Evolutionary conservation across 1,139 yeast species (phyloP).

Genomic region (Zygoascus hellenicus): DNA sequence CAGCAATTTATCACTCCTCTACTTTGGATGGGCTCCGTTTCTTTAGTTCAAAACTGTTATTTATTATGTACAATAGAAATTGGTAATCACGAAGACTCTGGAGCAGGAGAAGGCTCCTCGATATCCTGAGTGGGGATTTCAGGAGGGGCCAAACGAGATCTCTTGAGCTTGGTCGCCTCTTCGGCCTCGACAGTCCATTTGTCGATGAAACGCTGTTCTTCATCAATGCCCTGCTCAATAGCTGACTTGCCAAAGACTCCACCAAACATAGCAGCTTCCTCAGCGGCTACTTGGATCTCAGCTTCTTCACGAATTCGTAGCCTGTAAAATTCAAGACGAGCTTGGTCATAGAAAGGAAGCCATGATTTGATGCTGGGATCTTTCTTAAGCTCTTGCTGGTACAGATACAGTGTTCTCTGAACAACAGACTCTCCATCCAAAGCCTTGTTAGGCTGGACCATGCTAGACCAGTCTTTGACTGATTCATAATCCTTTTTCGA

Average conservation of each 20-base stretch:
- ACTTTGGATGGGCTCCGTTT: slow-evolving; percentile 40
- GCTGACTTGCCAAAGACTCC: slow-evolving; percentile 60
- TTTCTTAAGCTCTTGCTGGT: slow-evolving; percentile 38
- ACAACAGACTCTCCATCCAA: slow-evolving; percentile 93
- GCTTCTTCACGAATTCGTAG: slow-evolving; percentile 81
- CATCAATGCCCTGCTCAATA: slow-evolving; percentile 60
- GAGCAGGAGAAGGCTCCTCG: not conserved
- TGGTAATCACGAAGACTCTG: not conserved
- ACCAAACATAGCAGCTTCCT: slow-evolving; percentile 84
- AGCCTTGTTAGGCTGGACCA: slow-evolving; percentile 65
- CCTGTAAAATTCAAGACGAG: slow-evolving; percentile 82
- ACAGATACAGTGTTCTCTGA: slow-evolving; percentile 75
- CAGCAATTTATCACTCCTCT: slow-evolving; percentile 66
- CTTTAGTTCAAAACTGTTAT: slow-evolving; percentile 11
- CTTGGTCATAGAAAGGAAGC: slow-evolving; percentile 71
- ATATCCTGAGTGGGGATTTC: not conserved
- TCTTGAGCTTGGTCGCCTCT: slow-evolving; percentile 30
- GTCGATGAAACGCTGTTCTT: slow-evolving; percentile 66
- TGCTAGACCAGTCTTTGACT: slow-evolving; percentile 64
- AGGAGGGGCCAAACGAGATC: slow-evolving; percentile 20
- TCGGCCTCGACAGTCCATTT: slow-evolving; percentile 67
- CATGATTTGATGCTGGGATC: slow-evolving; percentile 36
- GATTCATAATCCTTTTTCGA: slow-evolving; percentile 48
- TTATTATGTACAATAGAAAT: not conserved
- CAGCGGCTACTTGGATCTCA: slow-evolving; percentile 65